These are phyloP conservation scores for Trametes sanguinea DNA, from an alignment of 768 basidiomycete genomes.

Conservation along the genomic window DNA sequence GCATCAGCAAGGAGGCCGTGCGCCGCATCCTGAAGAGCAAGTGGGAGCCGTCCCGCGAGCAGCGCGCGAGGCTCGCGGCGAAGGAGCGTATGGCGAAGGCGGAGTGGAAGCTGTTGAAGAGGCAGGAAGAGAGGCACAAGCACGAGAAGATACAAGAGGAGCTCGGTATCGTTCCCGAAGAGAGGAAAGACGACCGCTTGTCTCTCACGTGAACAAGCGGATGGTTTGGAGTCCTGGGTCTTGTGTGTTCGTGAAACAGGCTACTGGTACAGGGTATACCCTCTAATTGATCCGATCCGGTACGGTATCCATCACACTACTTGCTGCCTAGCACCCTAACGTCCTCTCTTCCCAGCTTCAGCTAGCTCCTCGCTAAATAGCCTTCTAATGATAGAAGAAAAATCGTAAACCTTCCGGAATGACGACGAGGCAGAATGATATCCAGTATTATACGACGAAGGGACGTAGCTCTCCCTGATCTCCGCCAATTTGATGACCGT, in stretches of 20 bases:
- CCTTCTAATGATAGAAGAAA: neutral
- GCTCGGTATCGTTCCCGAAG: neutral
- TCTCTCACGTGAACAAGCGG: conserved; percentile 5
- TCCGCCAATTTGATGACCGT: conserved; percentile 12
- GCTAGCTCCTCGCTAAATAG: neutral
- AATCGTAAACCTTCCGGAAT: neutral
- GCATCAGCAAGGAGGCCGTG: conserved; percentile 53
- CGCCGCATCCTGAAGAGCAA: conserved; percentile 49
- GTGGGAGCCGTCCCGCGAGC: conserved; percentile 42
- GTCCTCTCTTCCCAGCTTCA: no score
- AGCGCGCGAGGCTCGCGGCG: conserved; percentile 32
- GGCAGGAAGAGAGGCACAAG: conserved; percentile 23
- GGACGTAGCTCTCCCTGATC: conserved; percentile 9
- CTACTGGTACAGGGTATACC: no score
- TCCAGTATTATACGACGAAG: no score
- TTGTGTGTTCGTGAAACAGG: no score
- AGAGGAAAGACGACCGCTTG: conserved; percentile 10
- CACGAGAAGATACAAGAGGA: conserved; percentile 8
- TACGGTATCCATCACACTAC: no score
- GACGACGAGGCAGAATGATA: neutral
- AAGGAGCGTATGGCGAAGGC: conserved; percentile 31
- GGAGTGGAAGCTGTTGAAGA: conserved; percentile 24
- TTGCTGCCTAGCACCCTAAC: no score
- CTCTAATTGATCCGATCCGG: no score
- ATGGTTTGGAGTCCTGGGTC: neutral